phyloP scores from a whole-genome alignment of 495 filamentous ascomycete species.

The Daldinia caldariorum region DNA sequence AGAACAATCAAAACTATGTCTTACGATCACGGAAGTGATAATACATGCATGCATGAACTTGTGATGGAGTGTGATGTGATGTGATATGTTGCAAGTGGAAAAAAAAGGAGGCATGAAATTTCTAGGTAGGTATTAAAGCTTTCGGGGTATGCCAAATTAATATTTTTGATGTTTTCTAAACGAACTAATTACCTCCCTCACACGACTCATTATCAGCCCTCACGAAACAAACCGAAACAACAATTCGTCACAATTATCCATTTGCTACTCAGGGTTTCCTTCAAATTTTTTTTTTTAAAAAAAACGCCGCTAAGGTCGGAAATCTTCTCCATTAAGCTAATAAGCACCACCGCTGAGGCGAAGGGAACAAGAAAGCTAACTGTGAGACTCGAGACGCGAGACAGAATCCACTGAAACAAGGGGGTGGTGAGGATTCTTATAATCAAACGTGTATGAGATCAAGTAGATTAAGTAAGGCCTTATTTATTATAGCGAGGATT shows the following conservation, averaged over 20 bases:
- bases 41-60: not conserved
- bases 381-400: too few species aligned
- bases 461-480: not conserved
- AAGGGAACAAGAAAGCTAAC: not conserved
- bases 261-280: not conserved
- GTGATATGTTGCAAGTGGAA: too few species aligned
- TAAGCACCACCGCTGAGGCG: not conserved
- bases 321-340: not conserved
- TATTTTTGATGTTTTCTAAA: too few species aligned
- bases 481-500: not conserved
- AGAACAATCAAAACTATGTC: not conserved
- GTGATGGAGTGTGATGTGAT: not conserved
- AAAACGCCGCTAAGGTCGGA: not conserved
- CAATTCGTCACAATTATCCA: not conserved
- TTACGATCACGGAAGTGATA: not conserved
- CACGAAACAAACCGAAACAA: not conserved
- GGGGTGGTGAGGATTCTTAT: not conserved
- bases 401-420: not conserved
- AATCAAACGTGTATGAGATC: not conserved
- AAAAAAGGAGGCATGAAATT: too few species aligned
- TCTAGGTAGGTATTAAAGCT: too few species aligned
- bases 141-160: too few species aligned
- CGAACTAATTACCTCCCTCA: too few species aligned
- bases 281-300: too few species aligned
- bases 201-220: too few species aligned